Evolutionary conservation across 2,329 filamentous ascomycete species (phyloP).

Genomic region (Apiospora sp.): DNA sequence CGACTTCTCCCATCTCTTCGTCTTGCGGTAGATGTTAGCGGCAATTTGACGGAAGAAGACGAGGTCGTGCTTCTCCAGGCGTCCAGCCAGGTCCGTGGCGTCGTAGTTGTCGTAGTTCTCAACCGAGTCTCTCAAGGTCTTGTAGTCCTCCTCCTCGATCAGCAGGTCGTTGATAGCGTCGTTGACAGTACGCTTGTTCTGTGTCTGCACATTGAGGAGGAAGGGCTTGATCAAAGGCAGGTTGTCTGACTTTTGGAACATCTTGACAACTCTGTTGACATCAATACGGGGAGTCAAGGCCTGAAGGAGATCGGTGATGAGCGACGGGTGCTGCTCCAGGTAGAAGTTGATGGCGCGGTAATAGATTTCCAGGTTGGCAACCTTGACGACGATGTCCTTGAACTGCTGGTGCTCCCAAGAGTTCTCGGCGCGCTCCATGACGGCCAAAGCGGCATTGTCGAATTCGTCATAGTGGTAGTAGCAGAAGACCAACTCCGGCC

Average conservation of each 20-base stretch:
- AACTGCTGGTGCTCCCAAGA: constrained; percentile 99
- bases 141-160: constrained; percentile 99
- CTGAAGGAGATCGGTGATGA: constrained; percentile 95
- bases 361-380: constrained; percentile 98
- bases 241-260: constrained; percentile 99
- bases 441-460: constrained; percentile 94
- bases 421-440: constrained; percentile 97
- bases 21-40: constrained; percentile 98
- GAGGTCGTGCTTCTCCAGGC: constrained; percentile 95
- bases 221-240: constrained; percentile 98
- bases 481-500: constrained; percentile 97
- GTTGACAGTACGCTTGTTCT: constrained; percentile 99
- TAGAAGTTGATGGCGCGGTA: constrained; percentile 98
- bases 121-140: constrained; percentile 95
- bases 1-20: constrained; percentile 99
- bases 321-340: constrained; percentile 92
- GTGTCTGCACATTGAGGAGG: constrained; percentile 91
- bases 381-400: constrained; percentile 98
- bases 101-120: constrained; percentile 99
- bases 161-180: constrained; percentile 97
- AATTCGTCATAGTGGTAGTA: constrained; percentile 99
- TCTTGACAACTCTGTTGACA: constrained; percentile 97
- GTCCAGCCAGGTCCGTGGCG: constrained; percentile 87
- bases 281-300: constrained; percentile 92
- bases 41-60: constrained; percentile 99